Percentiles rank a stretch among this genome's conserved stretches.
Evolutionary conservation across 2,329 filamentous ascomycete genomes (phyloP).

Genomic region (Beauveria sp.): DNA sequence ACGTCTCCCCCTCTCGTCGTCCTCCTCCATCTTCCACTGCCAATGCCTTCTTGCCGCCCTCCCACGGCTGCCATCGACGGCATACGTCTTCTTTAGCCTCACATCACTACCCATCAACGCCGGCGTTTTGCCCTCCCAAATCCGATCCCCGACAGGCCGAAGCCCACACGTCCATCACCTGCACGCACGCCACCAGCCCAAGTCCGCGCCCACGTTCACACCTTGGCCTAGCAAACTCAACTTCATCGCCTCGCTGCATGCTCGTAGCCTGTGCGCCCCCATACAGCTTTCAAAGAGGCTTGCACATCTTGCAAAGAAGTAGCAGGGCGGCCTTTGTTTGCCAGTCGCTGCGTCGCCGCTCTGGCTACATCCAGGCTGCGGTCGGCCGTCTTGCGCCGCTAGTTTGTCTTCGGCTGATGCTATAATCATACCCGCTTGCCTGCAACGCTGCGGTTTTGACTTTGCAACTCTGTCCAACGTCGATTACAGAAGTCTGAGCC

Average conservation of each 20-base stretch:
- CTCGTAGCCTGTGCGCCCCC: not conserved
- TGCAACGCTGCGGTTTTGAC: not conserved
- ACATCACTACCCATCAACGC: not conserved
- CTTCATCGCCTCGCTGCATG: not conserved
- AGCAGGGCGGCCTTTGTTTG: not conserved
- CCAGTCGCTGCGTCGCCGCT: not conserved
- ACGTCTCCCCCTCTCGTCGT: not conserved
- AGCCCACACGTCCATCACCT: not conserved
- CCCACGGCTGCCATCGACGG: not conserved
- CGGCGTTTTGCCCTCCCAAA: not conserved
- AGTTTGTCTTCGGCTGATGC: not conserved
- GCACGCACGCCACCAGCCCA: not conserved
- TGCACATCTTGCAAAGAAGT: not conserved
- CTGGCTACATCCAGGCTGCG: not conserved
- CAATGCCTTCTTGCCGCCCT: not conserved
- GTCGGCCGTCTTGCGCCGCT: not conserved
- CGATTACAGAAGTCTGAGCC: not conserved
- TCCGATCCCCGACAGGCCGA: conserved; percentile 6
- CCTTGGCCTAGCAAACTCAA: not conserved
- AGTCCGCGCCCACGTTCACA: not conserved
- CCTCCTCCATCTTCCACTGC: not conserved
- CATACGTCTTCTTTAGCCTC: not conserved
- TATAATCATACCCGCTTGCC: not conserved
- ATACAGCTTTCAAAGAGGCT: not conserved
- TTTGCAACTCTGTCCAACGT: not conserved